A percentile compares a stretch with the other conserved stretches of the same genome.
phyloP scores from a whole-genome alignment of 345 rosid species.

The Citrus unshiu region DNA sequence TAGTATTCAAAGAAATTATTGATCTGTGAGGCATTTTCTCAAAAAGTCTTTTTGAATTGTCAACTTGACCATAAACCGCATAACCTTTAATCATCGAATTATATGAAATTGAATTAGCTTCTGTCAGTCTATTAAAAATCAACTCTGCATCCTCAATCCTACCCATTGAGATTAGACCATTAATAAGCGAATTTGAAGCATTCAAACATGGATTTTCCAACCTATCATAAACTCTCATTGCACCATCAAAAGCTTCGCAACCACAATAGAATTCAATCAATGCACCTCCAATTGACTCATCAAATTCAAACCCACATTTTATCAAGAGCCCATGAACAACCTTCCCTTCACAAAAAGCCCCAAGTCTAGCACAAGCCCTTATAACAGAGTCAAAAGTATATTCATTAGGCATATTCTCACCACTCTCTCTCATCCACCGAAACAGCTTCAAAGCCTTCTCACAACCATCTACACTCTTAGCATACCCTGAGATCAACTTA shows the following conservation, averaged over 20 bases:
- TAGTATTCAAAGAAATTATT: slow-evolving; percentile 40
- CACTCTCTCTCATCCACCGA: slow-evolving; percentile 32
- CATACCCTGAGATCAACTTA: slow-evolving; percentile 42
- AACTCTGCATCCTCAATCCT: slow-evolving; percentile 44
- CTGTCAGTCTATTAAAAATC: slow-evolving; percentile 30
- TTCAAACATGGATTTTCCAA: slow-evolving; percentile 27
- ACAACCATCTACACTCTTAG: slow-evolving; percentile 27
- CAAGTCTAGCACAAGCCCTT: slow-evolving; percentile 43
- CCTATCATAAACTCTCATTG: slow-evolving; percentile 37
- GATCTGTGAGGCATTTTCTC: slow-evolving; percentile 42
- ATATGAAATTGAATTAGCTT: slow-evolving; percentile 28
- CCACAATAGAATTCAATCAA: slow-evolving; percentile 46
- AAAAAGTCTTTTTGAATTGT: slow-evolving; percentile 43
- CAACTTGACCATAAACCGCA: slow-evolving; percentile 33
- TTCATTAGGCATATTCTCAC: slow-evolving; percentile 49
- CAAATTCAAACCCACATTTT: slow-evolving; percentile 43
- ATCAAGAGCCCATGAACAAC: slow-evolving; percentile 48
- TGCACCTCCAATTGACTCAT: slow-evolving; percentile 38
- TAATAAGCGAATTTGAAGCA: slow-evolving; percentile 41
- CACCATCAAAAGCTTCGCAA: slow-evolving; percentile 43
- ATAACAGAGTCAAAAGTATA: slow-evolving; percentile 48
- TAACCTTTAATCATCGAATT: slow-evolving; percentile 60
- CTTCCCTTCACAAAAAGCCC: slow-evolving; percentile 30
- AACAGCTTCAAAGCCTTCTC: slow-evolving; percentile 48
- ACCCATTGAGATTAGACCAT: slow-evolving; percentile 29